Base-by-base conservation (phyloP, 2,329 filamentous ascomycete species). In the Fusarium proliferatum region DNA sequence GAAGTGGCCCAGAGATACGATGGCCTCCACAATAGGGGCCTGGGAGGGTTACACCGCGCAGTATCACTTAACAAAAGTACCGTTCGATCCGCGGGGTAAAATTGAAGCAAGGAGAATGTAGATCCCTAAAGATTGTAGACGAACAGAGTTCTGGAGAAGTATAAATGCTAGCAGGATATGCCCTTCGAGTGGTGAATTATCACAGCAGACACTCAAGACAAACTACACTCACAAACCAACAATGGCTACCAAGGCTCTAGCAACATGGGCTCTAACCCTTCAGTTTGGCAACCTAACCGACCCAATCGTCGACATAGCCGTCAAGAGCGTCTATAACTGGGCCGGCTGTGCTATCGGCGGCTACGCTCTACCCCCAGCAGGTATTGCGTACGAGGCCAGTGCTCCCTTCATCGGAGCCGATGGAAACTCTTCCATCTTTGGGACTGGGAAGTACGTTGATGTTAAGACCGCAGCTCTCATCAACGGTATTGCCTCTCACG, bases 181-280 rank as follows among this genome's bases (percentile, higher is more conserved):
- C 36, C 36, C 4, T 28, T 8, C 6, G 30, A 21, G 4, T 52
- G 51, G 8, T 41, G 16, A 30, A 1, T 2, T 5, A 26, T 11
- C 3, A 28, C 21, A 26, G 2, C 12, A 26, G 15, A 19, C 39
- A 30, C 19, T 58, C 12, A 3, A 11, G 36, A 5, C 19, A 33
- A n/a, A 6, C 15, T 33, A 3, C 15, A 33, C 11, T 16, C 4
- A 16, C 6, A 39, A 21, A 8, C 7, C 12, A 21, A 38, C 4
- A 13, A 64, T 61, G 55, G 61, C 55, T 6, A 64, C 61, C 13
- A 64, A 64, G 36, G 39, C 43, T 23, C 28, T 64, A 23, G 61
- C 55, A 16, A 64, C 36, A 2, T 49, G 61, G 55, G 61, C 55
- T 8, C 43, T 64, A 1, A 43, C 61, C 43, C 61, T 61, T 6